Base-by-base conservation (phyloP, 768 basidiomycete species). In the Neoboletus brunneissimus region DNA sequence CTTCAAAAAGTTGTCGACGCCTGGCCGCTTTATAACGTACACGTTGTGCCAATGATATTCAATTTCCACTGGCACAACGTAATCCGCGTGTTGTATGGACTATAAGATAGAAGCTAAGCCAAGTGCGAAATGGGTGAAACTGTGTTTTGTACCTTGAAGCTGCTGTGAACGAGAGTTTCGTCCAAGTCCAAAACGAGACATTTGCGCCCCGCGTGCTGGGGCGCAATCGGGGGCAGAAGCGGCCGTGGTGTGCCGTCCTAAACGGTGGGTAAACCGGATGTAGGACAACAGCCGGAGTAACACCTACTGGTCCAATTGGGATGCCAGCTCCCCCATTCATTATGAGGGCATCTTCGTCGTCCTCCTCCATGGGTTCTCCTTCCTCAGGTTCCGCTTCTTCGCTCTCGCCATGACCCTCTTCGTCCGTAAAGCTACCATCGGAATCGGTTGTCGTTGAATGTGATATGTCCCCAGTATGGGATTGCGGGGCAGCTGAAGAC, bases 21-120 rank as follows among this genome's bases (percentile, higher is more conserved):
- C 97, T 10, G 97, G 97, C 49, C 97, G 88, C 74, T 98, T 98
- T 74, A 98, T 91, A 48, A 98, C 97, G 75, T 98, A 98, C 62
- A 98, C 94, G 67, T 99, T 98, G 72, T 99, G 97, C 83, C 89
- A 91, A 68, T 97, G 91, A 62, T 91, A 94, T 69, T 99, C 97
- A 60, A 99, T 99, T 74, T 98, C 97, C 25, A 99, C 97, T 5
- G 97, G 97, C 4, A 99, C 96, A 60, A 98, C 92, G 73, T 94
- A 99, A 77, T 99, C 97, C 31, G 96, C 94, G 66, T 94, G 90
- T 61, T 81, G 82, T 64, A 98, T 92, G 53, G 94, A 91, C 95
- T 98, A 40, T 13, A 58, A 54, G 54, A 56, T 18, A 53, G 48
- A 22, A 32, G 31, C 2, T 68, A 25, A 66, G 60, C 51, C 22